These are phyloP conservation scores for Pyrenophora tritici-repentis DNA, from an alignment of 2,329 filamentous ascomycete species.

Conservation along the genomic window DNA sequence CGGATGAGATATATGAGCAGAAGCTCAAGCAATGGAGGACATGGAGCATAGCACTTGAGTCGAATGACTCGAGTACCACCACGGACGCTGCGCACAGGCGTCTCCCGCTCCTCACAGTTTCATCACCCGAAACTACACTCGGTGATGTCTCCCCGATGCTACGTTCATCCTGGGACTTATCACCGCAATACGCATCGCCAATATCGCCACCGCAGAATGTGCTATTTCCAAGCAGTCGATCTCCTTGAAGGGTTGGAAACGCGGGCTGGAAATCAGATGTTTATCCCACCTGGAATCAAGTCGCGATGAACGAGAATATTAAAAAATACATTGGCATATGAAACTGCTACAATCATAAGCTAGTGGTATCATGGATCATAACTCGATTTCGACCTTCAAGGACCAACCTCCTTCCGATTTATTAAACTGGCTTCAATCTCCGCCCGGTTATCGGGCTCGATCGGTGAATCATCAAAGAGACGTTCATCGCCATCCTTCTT, in stretches of 20 bases:
- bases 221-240: conserved; percentile 8
- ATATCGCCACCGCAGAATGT: conserved; percentile 14
- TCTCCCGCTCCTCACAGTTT: conserved; percentile 9
- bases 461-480: conserved; percentile 17
- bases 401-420: conserved; percentile 13
- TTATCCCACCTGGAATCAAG: too few species aligned
- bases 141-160: conserved; percentile 16
- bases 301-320: neutral
- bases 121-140: conserved; percentile 8
- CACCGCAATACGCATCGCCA: conserved; percentile 2
- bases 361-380: neutral
- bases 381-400: neutral
- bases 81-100: neutral
- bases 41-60: conserved; percentile 10
- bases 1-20: conserved; percentile 11
- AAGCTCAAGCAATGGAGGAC: conserved; percentile 16
- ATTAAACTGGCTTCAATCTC: conserved; percentile 2
- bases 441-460: conserved; percentile 10
- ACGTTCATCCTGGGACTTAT: conserved; percentile 8
- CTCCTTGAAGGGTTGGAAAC: neutral
- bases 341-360: neutral
- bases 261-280: too few species aligned
- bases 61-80: neutral
- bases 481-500: conserved; percentile 13
- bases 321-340: too few species aligned